Percentiles rank a stretch among this genome's conserved stretches.
These are phyloP conservation scores for Gautieria morchelliformis DNA, from an alignment of 768 basidiomycete species.

Conservation along the genomic window DNA sequence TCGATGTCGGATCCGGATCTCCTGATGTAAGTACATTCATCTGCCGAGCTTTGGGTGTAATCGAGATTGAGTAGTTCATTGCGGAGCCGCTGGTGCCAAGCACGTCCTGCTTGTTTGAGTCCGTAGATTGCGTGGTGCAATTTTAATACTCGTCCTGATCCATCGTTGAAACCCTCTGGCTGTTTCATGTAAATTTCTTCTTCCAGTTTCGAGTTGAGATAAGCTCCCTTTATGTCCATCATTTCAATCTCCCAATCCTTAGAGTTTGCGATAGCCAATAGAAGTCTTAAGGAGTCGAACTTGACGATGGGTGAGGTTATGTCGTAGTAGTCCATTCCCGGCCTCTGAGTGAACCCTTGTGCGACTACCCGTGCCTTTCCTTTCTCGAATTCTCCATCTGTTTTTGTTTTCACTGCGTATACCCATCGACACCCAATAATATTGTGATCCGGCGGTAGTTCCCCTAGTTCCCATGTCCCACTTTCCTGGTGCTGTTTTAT, in stretches of 20 bases:
- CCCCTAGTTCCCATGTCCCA: conserved; percentile 15
- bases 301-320: conserved; percentile 32
- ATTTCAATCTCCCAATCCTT: conserved; percentile 20
- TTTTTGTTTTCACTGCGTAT: conserved; percentile 16
- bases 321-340: conserved; percentile 20
- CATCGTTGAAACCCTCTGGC: conserved; percentile 13
- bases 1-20: background rate
- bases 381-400: conserved; percentile 14
- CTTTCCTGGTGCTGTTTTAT: conserved; percentile 14
- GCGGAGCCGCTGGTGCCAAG: conserved; percentile 23
- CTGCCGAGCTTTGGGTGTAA: conserved; percentile 11
- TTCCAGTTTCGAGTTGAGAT: conserved; percentile 19
- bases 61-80: conserved; percentile 13
- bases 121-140: conserved; percentile 20
- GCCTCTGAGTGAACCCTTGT: conserved; percentile 13
- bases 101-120: conserved; percentile 19
- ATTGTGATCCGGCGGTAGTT: conserved; percentile 12
- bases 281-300: conserved; percentile 23
- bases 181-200: conserved; percentile 27
- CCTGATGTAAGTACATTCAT: conserved; percentile 18
- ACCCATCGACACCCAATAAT: conserved; percentile 20
- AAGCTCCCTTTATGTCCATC: conserved; percentile 22
- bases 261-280: conserved; percentile 19
- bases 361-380: conserved; percentile 19
- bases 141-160: conserved; percentile 11